phyloP scores from a whole-genome alignment of 208 protist genomes.

The Trypanosoma platydactyli region DNA sequence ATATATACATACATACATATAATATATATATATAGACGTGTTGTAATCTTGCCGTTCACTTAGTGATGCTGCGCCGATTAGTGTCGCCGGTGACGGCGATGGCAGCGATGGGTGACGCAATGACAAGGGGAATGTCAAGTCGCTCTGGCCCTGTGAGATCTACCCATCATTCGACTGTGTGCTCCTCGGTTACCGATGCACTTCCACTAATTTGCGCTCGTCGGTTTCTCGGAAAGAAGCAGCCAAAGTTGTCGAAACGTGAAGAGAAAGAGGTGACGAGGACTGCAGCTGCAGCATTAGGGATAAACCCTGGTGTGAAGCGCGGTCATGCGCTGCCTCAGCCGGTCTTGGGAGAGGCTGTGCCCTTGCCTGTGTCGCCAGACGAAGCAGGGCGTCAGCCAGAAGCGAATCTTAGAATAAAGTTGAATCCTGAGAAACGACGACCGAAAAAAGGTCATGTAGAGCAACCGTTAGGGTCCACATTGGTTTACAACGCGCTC shows the following conservation, averaged over 20 bases:
- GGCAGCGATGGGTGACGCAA: background rate
- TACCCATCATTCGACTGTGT: background rate
- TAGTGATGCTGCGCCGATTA: slow-evolving; percentile 11
- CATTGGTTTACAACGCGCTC: slow-evolving; percentile 82
- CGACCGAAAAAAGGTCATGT: background rate
- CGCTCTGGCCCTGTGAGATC: background rate
- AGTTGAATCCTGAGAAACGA: slow-evolving; percentile 8
- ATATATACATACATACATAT: slow-evolving; percentile 35
- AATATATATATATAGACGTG: slow-evolving; percentile 32
- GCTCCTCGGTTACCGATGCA: background rate
- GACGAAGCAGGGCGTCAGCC: background rate
- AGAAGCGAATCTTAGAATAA: background rate
- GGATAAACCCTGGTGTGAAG: background rate
- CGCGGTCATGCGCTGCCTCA: background rate
- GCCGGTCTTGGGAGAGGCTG: background rate
- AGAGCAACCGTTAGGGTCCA: background rate
- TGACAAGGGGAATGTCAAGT: background rate
- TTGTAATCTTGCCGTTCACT: background rate
- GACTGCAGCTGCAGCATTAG: background rate
- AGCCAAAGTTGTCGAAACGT: background rate
- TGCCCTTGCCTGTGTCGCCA: background rate
- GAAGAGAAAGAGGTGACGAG: slow-evolving; percentile 4
- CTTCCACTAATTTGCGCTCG: slow-evolving; percentile 9
- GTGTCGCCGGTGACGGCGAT: background rate
- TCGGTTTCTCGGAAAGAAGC: slow-evolving; percentile 14